Evolutionary conservation across 106 monocot species (phyloP), one percentile per base, ranked within the genome.

Genomic region (Amphibolis antarctica): DNA sequence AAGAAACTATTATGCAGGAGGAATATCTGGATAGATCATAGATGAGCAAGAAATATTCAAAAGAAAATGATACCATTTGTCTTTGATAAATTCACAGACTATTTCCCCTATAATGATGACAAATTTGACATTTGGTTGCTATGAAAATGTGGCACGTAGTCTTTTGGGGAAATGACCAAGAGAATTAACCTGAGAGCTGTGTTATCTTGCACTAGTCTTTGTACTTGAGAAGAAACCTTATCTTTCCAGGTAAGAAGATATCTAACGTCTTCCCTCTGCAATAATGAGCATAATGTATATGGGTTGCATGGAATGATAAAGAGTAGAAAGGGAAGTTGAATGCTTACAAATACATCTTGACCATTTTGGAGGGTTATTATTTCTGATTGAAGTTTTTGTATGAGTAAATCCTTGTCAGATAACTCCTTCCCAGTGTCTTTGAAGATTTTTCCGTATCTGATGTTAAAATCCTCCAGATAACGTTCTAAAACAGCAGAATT

Each of bases 401-500:
- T 61, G 21, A 83, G 42, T 24, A 63, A 44, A 63, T 88, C 83
- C 42, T 74, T 82, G 14, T 56, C 56, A 26, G 54, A 66, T 21
- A 88, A 83, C 44, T 88, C 88, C 70, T 69, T 80, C 79, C 85
- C 88, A 46, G 85, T 75, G 30, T 83, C 93, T 59, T 76, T 81
- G 66, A 93, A 85, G 9, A 93, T 83, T 17, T 76, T 63, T 22
- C 80, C 82, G 73, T 93, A 93, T 75, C 88, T 77, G 56, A 28
- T 75, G 42, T 93, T 93, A 71, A 93, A 51, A 59, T 93, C 85
- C 44, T 88, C 88, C 14, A 85, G 60, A 50, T 93, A 93, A 12
- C 77, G 53, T 67, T 93, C 93, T 65, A 93, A 66, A 65, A 93
- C 75, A 47, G 88, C 68, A 46, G 85, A 83, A 47, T 83, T 88